These are phyloP conservation scores for Caryopteris hybrid DNA, from an alignment of 305 asterid genomes.

Conservation along the genomic window DNA sequence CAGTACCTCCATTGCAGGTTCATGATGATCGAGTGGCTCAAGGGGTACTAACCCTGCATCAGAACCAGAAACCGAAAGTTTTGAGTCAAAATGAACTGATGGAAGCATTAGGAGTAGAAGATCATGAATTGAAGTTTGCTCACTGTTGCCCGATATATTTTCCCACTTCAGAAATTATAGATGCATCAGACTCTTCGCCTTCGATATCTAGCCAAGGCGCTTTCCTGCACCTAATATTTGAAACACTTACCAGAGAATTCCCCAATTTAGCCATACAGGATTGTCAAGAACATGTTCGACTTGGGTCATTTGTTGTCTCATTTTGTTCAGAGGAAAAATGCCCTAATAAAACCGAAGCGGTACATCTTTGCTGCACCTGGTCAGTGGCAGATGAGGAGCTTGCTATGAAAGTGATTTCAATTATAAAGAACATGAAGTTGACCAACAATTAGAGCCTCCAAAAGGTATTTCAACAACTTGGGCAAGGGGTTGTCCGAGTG, in stretches of 20 bases:
- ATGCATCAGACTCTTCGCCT: not conserved
- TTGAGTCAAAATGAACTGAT: conserved; percentile 44
- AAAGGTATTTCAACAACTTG: no score
- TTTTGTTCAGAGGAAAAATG: not conserved
- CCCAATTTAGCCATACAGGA: not conserved
- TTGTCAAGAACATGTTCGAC: not conserved
- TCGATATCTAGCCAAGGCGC: no score
- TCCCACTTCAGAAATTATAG: not conserved
- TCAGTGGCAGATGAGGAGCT: not conserved
- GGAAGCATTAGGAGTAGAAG: not conserved
- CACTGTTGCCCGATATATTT: not conserved
- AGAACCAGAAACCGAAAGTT: conserved; percentile 35
- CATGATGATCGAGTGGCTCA: conserved; percentile 64
- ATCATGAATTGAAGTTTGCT: conserved; percentile 1
- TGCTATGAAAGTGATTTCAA: conserved; percentile 3
- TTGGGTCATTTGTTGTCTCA: conserved; percentile 1
- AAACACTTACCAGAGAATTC: not conserved
- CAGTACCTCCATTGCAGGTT: conserved; percentile 45
- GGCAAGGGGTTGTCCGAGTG: no score
- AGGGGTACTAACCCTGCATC: conserved; percentile 44
- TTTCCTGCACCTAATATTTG: not conserved
- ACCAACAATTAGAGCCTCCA: no score
- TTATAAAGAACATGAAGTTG: not conserved
- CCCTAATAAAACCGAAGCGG: not conserved
- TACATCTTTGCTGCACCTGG: conserved; percentile 5